phyloP scores from a whole-genome alignment of 1,284 basidiomycete species.

The Rhodotorula sp. region DNA sequence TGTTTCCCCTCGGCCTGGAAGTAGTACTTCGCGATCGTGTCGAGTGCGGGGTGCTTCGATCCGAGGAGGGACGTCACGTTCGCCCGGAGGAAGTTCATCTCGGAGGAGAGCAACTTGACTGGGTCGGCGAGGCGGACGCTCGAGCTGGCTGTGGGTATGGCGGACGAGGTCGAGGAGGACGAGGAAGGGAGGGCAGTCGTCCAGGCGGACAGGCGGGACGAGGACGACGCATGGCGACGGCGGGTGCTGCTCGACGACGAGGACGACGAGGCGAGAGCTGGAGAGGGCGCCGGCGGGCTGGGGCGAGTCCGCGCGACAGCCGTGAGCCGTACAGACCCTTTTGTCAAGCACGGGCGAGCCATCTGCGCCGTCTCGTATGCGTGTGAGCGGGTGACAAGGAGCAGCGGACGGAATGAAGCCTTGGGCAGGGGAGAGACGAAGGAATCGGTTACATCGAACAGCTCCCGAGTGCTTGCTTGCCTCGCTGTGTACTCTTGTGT shows the following conservation, averaged over 20 bases:
- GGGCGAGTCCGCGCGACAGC: background rate
- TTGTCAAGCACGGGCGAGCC: background rate
- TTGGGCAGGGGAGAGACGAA: too few relatives aligned
- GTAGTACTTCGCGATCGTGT: conserved; percentile 88
- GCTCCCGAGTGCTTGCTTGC: too few relatives aligned
- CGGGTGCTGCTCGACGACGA: background rate
- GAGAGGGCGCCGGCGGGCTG: background rate
- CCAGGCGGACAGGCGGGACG: conserved; percentile 18
- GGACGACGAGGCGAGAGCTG: background rate
- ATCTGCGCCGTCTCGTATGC: too few relatives aligned
- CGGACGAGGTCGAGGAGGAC: background rate
- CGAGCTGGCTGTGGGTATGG: conserved; percentile 8
- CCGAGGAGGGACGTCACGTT: conserved; percentile 78
- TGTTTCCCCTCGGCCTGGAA: conserved; percentile 75
- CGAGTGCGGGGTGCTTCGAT: conserved; percentile 80
- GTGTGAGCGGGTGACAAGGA: too few relatives aligned
- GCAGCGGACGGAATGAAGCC: background rate
- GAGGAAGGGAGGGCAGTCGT: conserved; percentile 9
- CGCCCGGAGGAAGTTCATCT: conserved; percentile 71
- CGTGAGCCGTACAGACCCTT: background rate
- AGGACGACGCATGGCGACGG: conserved; percentile 19
- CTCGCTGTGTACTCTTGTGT: too few relatives aligned
- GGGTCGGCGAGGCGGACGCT: conserved; percentile 27
- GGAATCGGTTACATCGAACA: too few relatives aligned
- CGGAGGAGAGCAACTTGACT: conserved; percentile 53